Evolutionary conservation across 192 early-diverging fungal species (phyloP), one percentile per base, ranked within the genome.

Genomic region (Podila clonocystis): DNA sequence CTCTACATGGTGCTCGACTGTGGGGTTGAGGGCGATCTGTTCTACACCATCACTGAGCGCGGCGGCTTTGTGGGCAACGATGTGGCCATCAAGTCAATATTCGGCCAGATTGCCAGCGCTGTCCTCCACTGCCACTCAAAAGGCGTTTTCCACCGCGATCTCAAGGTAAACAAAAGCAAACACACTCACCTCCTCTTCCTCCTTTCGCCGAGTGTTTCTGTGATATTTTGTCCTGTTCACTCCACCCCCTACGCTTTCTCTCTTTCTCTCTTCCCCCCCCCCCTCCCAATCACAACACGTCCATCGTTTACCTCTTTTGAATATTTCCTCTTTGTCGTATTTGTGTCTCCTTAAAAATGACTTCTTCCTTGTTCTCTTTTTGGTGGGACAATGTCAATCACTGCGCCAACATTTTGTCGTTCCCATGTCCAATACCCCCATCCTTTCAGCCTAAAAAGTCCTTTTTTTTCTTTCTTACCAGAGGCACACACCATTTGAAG

Each of bases 21-120:
- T 68, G 95, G 94, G 13, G 85, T 87, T 17, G 97, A 94, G 48
- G 96, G 97, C 34, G 97, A 99, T 87, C 83, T 99, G 50, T 99
- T 99, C 82, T 94, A 96, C 48, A 91, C 91, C 38, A 98, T 99
- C 67, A 95, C 97, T 15, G 90, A 89, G 33, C 88, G 92, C 17
- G 93, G 93, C 49, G 90, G 87, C 31, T 91, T 95, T 20, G 62
- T 88, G 29, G 85, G 86, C 74, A 90, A 90, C 41, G 94, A 95
- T 76, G 59, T 82, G 45, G 94, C 94, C 33, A 90, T 95, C 49
- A 93, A 94, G 28, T 84, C 87, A 36, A 92, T 97, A 58, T 89
- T 98, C 72, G 82, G 93, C 29, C 94, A 96, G 84, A 92, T 98
- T 29, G 82, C 97, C 41, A 87, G 93, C 64, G 95, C 95, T 19